Percentiles rank a stretch among this genome's conserved stretches.
These are phyloP conservation scores for Corrigiola litoralis DNA, from an alignment of 179 eudicot genomes.

Conservation along the genomic window DNA sequence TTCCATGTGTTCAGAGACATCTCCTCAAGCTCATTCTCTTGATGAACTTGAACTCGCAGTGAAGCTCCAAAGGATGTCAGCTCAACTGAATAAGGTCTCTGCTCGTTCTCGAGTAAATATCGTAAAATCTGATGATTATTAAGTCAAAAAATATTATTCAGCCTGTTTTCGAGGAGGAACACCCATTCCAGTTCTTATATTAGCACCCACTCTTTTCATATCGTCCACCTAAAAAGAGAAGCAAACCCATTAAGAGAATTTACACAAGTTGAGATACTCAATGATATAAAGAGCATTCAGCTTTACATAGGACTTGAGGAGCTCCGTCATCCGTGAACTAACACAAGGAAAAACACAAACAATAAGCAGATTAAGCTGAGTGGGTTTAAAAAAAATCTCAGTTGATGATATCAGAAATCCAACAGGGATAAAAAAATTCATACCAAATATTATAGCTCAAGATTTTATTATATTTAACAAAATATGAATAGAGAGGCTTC, in stretches of 20 bases:
- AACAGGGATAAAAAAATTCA: too few relatives aligned
- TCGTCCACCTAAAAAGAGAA: conserved; percentile 38
- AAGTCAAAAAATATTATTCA: conserved; percentile 11
- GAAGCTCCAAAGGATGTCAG: neutral
- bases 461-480: too few relatives aligned
- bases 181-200: conserved; percentile 38
- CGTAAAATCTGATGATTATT: neutral
- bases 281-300: neutral
- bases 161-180: conserved; percentile 31
- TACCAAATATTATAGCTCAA: too few relatives aligned
- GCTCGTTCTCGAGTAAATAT: neutral
- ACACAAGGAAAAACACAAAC: too few relatives aligned
- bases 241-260: neutral
- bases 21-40: neutral
- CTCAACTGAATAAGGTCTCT: neutral
- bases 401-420: too few relatives aligned
- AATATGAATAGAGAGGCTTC: too few relatives aligned
- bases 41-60: neutral
- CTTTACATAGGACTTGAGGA: too few relatives aligned
- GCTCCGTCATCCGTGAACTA: too few relatives aligned
- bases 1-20: neutral
- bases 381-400: too few relatives aligned
- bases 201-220: conserved; percentile 37
- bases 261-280: neutral
- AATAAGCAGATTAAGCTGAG: too few relatives aligned